Conservation (phyloP, 495 filamentous ascomycete genomes). For the Copromyces sp. region DNA sequence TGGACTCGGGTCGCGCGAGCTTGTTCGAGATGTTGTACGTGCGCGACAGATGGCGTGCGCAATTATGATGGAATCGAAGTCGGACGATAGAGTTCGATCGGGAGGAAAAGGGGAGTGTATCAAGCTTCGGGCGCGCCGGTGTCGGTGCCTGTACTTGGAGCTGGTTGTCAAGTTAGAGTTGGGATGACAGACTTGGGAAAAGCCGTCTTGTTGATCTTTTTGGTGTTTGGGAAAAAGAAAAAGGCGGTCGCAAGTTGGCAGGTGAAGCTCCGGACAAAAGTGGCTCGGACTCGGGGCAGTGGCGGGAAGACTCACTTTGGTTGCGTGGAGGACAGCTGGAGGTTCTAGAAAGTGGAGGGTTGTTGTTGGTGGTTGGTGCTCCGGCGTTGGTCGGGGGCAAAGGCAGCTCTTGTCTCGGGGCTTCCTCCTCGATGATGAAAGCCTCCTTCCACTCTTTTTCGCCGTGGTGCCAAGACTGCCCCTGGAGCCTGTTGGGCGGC, state of each 20-base stretch:
- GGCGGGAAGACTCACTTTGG: constrained; percentile 14
- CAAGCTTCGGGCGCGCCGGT: background rate
- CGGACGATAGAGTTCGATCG: constrained; percentile 1
- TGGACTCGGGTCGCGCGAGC: background rate
- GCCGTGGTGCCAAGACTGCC: background rate
- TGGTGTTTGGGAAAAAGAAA: constrained; percentile 9
- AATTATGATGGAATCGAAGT: background rate
- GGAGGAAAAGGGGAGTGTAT: background rate
- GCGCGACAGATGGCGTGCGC: background rate
- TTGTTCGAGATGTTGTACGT: background rate
- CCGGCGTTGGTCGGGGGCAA: constrained; percentile 11
- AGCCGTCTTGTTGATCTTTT: background rate
- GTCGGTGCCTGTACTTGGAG: background rate
- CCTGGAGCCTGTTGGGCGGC: constrained; percentile 7
- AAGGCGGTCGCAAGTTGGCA: constrained; percentile 2
- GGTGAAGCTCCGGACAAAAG: constrained; percentile 3
- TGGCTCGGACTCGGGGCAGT: background rate
- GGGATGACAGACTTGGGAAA: background rate
- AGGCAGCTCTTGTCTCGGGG: constrained; percentile 1
- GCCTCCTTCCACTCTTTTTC: constrained; percentile 4
- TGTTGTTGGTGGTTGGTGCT: constrained; percentile 15
- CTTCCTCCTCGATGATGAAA: constrained; percentile 19
- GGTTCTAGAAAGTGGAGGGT: constrained; percentile 15
- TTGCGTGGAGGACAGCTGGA: constrained; percentile 1
- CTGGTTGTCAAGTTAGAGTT: background rate